A percentile compares a stretch with the other conserved stretches of the same genome.
Conservation (phyloP, 139 green algal species). For the Chlorella sp. region DNA sequence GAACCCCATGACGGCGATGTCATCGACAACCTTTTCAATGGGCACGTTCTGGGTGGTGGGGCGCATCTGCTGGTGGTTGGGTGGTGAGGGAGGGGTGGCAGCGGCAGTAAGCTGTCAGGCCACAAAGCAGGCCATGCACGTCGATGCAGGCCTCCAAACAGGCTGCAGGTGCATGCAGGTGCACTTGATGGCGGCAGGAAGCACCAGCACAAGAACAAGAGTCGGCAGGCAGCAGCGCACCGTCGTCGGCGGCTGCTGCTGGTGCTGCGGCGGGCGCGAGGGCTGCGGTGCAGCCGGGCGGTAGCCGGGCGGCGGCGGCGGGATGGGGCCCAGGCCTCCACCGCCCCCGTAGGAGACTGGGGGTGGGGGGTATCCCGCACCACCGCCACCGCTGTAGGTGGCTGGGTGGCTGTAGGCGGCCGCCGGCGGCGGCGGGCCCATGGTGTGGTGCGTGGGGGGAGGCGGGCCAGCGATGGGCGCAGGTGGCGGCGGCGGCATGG, state of each 20-base stretch:
- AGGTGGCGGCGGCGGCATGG: constrained; percentile 14
- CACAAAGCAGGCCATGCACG: neutral
- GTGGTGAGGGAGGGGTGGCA: too few relatives aligned
- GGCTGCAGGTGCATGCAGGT: neutral
- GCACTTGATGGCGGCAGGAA: neutral
- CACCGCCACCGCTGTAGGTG: neutral
- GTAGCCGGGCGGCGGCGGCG: constrained; percentile 41
- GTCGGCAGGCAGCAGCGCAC: neutral
- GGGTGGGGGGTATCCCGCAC: constrained; percentile 24
- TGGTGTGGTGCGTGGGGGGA: constrained; percentile 23
- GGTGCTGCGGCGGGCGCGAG: neutral
- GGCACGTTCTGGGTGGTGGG: constrained; percentile 49
- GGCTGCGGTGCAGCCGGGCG: neutral
- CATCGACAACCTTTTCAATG: constrained; percentile 76
- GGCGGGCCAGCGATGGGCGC: neutral
- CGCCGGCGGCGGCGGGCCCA: neutral
- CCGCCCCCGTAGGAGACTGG: constrained; percentile 22
- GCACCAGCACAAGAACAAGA: neutral
- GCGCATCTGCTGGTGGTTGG: neutral
- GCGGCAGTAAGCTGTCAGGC: neutral
- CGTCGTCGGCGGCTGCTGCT: neutral
- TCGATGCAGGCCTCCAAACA: neutral
- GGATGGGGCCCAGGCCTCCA: constrained; percentile 18
- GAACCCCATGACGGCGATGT: constrained; percentile 86
- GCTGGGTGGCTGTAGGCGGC: neutral